Percentiles rank a stretch among this genome's conserved stretches.
Evolutionary conservation across 441 rosid genomes (phyloP).

Genomic region (Brassica balearica): DNA sequence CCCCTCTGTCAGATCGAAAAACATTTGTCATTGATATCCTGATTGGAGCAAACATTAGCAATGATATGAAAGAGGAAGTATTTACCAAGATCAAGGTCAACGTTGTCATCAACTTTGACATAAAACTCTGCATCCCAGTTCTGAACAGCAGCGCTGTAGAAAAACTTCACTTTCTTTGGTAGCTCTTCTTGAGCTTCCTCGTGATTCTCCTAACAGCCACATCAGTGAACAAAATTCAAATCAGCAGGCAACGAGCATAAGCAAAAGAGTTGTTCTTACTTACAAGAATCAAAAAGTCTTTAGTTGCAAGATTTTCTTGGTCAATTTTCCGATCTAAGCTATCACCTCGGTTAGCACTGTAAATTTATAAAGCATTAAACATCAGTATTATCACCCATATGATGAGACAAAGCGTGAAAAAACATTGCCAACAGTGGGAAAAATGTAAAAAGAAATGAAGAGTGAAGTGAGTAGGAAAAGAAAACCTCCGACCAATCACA

Average conservation of each 20-base stretch:
- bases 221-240: background rate
- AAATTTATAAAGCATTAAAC: conserved; percentile 27
- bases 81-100: conserved; percentile 85
- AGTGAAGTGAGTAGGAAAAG: conserved; percentile 42
- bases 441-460: conserved; percentile 30
- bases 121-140: conserved; percentile 97
- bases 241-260: background rate
- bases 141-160: conserved; percentile 87
- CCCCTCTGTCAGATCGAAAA: conserved; percentile 69
- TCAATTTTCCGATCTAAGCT: conserved; percentile 87
- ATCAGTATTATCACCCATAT: conserved; percentile 5
- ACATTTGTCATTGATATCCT: too few species aligned
- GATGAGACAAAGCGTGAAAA: background rate
- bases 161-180: conserved; percentile 86
- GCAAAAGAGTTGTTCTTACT: conserved; percentile 36
- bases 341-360: conserved; percentile 92
- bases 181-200: conserved; percentile 98
- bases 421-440: too few species aligned
- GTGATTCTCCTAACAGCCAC: conserved; percentile 75
- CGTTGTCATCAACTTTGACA: conserved; percentile 85
- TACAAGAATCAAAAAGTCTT: conserved; percentile 90
- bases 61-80: conserved; percentile 35
- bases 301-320: conserved; percentile 64
- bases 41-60: too few species aligned
- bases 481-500: conserved; percentile 92